phyloP scores from a whole-genome alignment of 495 filamentous ascomycete genomes.

The Entonaema liquescens region DNA sequence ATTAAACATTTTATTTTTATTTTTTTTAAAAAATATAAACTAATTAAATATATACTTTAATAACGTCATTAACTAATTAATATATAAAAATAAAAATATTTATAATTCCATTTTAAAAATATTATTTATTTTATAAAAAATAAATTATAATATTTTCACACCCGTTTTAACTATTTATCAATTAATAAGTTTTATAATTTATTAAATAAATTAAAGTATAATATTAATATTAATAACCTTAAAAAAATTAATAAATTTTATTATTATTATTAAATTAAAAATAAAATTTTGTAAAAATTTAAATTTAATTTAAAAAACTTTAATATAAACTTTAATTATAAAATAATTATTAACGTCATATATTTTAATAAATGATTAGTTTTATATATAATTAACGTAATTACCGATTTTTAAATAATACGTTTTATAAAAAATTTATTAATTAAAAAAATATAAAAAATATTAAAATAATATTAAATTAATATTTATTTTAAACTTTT shows the following conservation, averaged over 20 bases:
- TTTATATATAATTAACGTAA: not conserved
- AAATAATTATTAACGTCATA: not conserved
- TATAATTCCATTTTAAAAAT: too few species aligned
- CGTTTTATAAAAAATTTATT: not conserved
- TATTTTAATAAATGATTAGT: not conserved
- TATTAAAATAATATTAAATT: slow-evolving; percentile 1
- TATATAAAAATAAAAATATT: not conserved
- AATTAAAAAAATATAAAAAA: not conserved
- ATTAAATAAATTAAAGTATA: not conserved
- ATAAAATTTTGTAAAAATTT: not conserved
- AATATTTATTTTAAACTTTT: not conserved
- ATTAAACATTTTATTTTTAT: too few species aligned
- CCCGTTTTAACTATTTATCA: not conserved
- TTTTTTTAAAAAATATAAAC: not conserved
- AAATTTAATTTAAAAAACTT: not conserved
- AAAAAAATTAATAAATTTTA: slow-evolving; percentile 1
- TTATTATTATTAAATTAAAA: not conserved
- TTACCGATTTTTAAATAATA: not conserved
- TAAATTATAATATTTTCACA: not conserved
- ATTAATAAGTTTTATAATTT: not conserved
- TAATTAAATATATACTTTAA: not conserved
- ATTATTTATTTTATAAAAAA: too few species aligned
- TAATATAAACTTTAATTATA: not conserved
- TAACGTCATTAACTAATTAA: not conserved
- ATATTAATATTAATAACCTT: not conserved